Evolutionary conservation across 495 filamentous ascomycete genomes (phyloP).

Genomic region (Daldinia grandis): DNA sequence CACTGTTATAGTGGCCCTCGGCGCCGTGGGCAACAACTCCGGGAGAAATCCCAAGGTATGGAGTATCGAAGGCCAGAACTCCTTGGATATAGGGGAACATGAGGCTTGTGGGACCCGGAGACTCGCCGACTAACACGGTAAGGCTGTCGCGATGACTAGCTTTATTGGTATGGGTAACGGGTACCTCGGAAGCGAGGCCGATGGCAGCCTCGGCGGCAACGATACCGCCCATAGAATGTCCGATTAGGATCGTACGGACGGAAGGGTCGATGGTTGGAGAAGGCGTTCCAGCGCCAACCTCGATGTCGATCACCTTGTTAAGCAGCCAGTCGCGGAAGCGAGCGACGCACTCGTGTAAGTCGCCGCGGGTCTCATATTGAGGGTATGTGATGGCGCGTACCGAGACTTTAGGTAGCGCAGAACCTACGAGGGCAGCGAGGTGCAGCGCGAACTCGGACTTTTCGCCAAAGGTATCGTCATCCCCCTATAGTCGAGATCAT

Average conservation of each 20-base stretch:
- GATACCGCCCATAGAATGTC: conserved; percentile 97
- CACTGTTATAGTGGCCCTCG: conserved; percentile 82
- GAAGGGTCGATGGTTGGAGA: conserved; percentile 90
- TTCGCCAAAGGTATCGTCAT: conserved; percentile 82
- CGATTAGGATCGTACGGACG: conserved; percentile 83
- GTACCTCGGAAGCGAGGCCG: conserved; percentile 70
- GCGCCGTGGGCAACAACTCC: conserved; percentile 89
- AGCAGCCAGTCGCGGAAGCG: conserved; percentile 92
- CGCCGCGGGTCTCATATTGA: conserved; percentile 89
- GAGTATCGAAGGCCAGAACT: conserved; percentile 93
- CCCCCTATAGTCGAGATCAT: conserved; percentile 66
- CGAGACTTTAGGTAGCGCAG: conserved; percentile 75
- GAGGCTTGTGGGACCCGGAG: conserved; percentile 49
- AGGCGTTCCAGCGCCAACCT: conserved; percentile 81
- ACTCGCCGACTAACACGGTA: conserved; percentile 27
- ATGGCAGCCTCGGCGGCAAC: conserved; percentile 90
- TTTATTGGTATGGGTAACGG: conserved; percentile 57
- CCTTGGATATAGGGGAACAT: conserved; percentile 82
- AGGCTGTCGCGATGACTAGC: conserved; percentile 32
- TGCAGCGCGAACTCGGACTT: conserved; percentile 74
- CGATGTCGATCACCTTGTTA: conserved; percentile 91
- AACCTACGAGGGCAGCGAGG: conserved; percentile 72
- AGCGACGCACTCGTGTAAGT: conserved; percentile 79
- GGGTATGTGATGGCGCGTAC: conserved; percentile 82
- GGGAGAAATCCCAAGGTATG: conserved; percentile 88